Evolutionary conservation across 2,329 filamentous ascomycete species (phyloP), one percentile per base, ranked within the genome.

Genomic region (Trichophyton benhamiae): DNA sequence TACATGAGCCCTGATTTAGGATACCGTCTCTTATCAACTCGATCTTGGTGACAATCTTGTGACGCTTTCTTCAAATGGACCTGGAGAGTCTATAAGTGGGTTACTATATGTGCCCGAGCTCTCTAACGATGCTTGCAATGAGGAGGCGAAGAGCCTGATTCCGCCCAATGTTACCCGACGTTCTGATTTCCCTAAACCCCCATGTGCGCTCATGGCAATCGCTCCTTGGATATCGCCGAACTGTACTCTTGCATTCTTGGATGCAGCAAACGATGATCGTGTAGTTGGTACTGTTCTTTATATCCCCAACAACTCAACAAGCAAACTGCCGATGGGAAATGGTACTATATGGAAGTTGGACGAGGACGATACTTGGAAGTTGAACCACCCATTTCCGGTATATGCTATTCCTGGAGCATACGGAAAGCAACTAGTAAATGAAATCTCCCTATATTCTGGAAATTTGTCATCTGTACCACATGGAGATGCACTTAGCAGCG

Each of bases 81-180:
- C 84, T 63, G 85, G 83, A 83, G 59, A 79, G 82, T 77, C 83
- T 60, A 83, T 94, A 41, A 82, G 84, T 65, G 92, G 92, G 64
- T 82, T 96, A 15, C 80, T 97, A 62, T 97, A 94, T 72, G 87
- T 95, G 1, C 94, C 92, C 3, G 83, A 86, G 63, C 79, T 96
- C 46, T 71, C 75, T 4, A 71, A 79, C 61, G 80, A 87, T 64
- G 74, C 79, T 0, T 96, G 91, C 75, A 79, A 79, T 69, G 77
- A 83, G 15, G 74, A 82, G 55, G 83, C 87, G 48, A 79, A 79
- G 46, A 73, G 80, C n/a, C 84, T 87, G 66, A 80, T 96, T 7
- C 89, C 91, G 0, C 67, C 72, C 42, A 91, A 94, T 72, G 89
- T 85, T 60, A 95, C 89, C 11, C 83, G 87, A 15, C 81, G 83